Evolutionary conservation across 306 rosid species (phyloP).

Genomic region (Alnus rubra): DNA sequence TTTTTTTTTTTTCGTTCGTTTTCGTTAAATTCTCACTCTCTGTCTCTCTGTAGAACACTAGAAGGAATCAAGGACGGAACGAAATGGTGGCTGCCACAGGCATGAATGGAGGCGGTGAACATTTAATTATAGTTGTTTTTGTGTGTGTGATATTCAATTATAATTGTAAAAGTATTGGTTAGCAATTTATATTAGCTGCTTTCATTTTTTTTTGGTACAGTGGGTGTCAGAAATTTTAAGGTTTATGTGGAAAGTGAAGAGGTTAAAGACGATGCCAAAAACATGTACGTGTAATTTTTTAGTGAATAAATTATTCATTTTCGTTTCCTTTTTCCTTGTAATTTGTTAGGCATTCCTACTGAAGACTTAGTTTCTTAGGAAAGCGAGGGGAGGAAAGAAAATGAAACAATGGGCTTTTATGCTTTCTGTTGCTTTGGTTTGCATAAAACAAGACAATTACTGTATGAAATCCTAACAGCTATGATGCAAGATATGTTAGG

Average conservation of each 20-base stretch:
- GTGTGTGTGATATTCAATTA: background rate
- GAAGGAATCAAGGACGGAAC: constrained; percentile 1
- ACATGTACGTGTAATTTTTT: constrained; percentile 33
- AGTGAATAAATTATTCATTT: background rate
- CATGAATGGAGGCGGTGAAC: constrained; percentile 34
- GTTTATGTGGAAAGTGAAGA: constrained; percentile 48
- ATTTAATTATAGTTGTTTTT: too few species aligned
- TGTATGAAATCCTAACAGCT: too few species aligned
- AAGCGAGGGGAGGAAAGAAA: background rate
- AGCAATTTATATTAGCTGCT: background rate
- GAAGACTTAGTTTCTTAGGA: constrained; percentile 8
- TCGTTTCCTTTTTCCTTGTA: background rate
- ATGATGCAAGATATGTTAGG: too few species aligned
- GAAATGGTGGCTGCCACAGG: constrained; percentile 33
- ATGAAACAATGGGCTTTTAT: background rate
- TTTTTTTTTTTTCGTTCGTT: background rate
- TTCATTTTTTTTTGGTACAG: constrained; percentile 19
- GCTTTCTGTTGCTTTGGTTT: background rate
- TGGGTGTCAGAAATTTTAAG: constrained; percentile 45
- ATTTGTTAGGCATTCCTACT: constrained; percentile 25
- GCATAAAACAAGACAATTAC: too few species aligned
- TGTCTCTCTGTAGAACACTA: background rate
- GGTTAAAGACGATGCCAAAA: constrained; percentile 38
- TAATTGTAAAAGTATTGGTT: constrained; percentile 6
- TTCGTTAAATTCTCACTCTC: background rate